Evolutionary conservation across 768 basidiomycete genomes (phyloP), one percentile per base, ranked within the genome.

Genomic region (Termitomyces heimii): DNA sequence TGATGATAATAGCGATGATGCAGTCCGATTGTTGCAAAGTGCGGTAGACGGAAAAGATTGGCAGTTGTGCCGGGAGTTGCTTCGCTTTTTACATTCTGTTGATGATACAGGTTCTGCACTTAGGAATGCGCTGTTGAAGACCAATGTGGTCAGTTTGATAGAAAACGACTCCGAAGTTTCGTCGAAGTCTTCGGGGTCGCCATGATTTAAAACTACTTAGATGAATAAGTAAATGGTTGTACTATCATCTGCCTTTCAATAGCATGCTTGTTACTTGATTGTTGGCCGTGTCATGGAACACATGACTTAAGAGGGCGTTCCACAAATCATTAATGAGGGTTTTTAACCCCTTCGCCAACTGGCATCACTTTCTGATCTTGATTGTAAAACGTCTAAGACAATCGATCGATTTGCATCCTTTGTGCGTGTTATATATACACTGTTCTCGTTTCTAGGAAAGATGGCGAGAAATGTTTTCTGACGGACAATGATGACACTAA

Each of bases 1-100:
- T 50, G 89, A 94, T 62, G 88, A 89, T 67, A 73, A 83, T 64
- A 84, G 85, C 65, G 80, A 78, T 35, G 92, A 98, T 64, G 93
- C 89, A 3, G 81, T 93, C 26, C 82, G 92, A 37, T 76, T 99
- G 24, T 74, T 99, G 51, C 82, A 81, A 48, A 81, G 80, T 56
- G 94, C 94, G 8, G 78, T 92, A 20, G 81, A 82, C 7, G 83
- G 80, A 4, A 83, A 88, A 59, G 93, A 97, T 52, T 97, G 89
- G 86, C 86, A 92, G 66, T 77, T 99, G 12, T 97, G 91, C 72
- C 84, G 90, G 57, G 96, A 98, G 67, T 77, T 99, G 14, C 73
- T 98, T 16, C 85, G 96, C 20, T 99, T 99, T 73, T 70, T 98
- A 48, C 91, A 89, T 68, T 94, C 91, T 2, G 89, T 96, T 50